Evolutionary conservation across 139 green algal species (phyloP).

Genomic region (Eudorina sp.): DNA sequence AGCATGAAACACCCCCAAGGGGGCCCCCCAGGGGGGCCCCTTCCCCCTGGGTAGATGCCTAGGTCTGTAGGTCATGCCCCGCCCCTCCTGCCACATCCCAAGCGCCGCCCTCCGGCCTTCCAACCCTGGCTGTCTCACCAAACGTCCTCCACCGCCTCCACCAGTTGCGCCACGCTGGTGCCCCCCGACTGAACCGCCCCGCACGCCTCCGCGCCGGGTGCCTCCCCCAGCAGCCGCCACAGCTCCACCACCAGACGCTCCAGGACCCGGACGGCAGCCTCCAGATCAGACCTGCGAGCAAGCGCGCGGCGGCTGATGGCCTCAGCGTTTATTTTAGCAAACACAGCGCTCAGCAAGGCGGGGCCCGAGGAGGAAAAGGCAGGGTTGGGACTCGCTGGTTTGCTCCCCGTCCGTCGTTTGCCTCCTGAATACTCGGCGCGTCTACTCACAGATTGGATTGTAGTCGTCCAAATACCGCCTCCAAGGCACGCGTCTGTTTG

Average conservation of each 20-base stretch:
- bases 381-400: too few relatives aligned
- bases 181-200: slow-evolving; percentile 20
- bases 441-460: slow-evolving; percentile 24
- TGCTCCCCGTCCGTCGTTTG: too few relatives aligned
- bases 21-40: too few relatives aligned
- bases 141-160: slow-evolving; percentile 34
- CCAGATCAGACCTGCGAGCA: slow-evolving; percentile 5
- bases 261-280: background rate
- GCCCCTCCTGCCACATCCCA: background rate
- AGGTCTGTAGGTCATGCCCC: too few relatives aligned
- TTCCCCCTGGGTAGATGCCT: too few relatives aligned
- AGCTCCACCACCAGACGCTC: slow-evolving; percentile 32
- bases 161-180: slow-evolving; percentile 18
- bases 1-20: background rate
- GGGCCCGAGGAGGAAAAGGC: too few relatives aligned
- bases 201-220: background rate
- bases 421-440: too few relatives aligned
- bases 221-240: slow-evolving; percentile 21
- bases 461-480: slow-evolving; percentile 30
- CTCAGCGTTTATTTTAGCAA: too few relatives aligned
- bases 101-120: background rate
- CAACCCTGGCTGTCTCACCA: background rate
- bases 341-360: too few relatives aligned
- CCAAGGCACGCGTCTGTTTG: slow-evolving; percentile 16
- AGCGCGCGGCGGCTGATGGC: too few relatives aligned